Conservation (phyloP, 2,329 filamentous ascomycete species). For the Venturia nashicola region DNA sequence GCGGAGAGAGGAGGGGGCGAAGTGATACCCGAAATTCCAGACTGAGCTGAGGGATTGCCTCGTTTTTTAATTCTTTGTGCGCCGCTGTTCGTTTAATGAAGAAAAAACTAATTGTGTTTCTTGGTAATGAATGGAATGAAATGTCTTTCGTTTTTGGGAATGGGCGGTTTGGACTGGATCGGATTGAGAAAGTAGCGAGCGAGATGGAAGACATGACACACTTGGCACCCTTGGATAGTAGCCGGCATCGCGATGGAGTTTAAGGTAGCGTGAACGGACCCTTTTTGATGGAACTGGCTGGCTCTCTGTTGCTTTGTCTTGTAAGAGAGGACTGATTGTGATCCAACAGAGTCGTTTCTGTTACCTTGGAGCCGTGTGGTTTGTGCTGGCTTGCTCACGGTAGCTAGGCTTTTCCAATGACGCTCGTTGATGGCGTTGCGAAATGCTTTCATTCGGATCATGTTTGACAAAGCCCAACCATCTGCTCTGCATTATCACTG, state of each 20-base stretch:
- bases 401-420: background rate
- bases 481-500: too few species aligned
- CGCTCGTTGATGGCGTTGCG: background rate
- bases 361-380: background rate
- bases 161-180: too few species aligned
- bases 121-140: background rate
- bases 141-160: background rate
- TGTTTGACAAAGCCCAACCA: too few species aligned
- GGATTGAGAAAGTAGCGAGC: background rate
- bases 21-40: background rate
- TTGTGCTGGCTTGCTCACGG: background rate
- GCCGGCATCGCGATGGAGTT: background rate
- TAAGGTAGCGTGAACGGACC: background rate
- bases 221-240: background rate
- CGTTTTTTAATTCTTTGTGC: background rate
- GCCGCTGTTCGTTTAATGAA: background rate
- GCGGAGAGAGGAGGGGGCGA: constrained; percentile 14
- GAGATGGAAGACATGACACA: background rate
- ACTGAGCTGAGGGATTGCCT: background rate
- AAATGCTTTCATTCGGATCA: too few species aligned
- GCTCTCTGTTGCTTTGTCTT: background rate
- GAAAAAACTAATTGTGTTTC: background rate
- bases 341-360: background rate
- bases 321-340: background rate
- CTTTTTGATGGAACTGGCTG: background rate